phyloP scores from a whole-genome alignment of 192 early-diverging fungal genomes.

The Martensiomyces pterosporus region DNA sequence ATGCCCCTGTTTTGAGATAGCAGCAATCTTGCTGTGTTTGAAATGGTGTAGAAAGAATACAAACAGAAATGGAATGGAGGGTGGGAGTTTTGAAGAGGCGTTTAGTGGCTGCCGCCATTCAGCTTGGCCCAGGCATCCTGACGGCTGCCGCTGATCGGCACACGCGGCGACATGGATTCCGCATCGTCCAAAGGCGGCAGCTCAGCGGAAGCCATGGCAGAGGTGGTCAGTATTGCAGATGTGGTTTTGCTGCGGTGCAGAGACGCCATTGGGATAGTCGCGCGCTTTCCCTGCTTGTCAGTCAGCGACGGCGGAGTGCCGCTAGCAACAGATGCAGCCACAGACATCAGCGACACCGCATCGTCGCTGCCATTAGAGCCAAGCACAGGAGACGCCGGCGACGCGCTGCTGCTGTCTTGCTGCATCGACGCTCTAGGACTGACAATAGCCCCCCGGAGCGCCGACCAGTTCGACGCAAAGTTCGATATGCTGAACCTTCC shows the following conservation, averaged over 20 bases:
- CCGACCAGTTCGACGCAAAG: conserved; percentile 34
- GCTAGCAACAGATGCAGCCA: neutral
- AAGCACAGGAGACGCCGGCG: too few relatives aligned
- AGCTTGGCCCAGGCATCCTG: neutral
- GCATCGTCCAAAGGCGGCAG: neutral
- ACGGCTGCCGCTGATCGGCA: neutral
- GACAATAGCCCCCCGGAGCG: conserved; percentile 31
- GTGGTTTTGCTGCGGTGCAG: conserved; percentile 46
- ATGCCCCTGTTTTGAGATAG: neutral
- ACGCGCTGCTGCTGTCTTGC: neutral
- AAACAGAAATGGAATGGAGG: neutral
- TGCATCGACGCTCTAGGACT: conserved; percentile 29
- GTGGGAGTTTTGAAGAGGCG: neutral
- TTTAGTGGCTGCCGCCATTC: neutral
- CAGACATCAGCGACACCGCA: conserved; percentile 3
- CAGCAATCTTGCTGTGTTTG: neutral
- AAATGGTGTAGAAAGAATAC: too few relatives aligned
- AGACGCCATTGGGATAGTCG: conserved; percentile 32
- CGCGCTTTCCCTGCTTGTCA: neutral
- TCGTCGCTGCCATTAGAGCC: conserved; percentile 4
- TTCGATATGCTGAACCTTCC: conserved; percentile 40
- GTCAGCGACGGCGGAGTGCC: neutral
- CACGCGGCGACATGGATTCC: neutral
- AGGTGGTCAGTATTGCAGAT: conserved; percentile 5
- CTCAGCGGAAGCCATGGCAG: too few relatives aligned